These are phyloP conservation scores for Macrophomina pseudophaseolina DNA, from an alignment of 2,329 filamentous ascomycete genomes.

Conservation along the genomic window DNA sequence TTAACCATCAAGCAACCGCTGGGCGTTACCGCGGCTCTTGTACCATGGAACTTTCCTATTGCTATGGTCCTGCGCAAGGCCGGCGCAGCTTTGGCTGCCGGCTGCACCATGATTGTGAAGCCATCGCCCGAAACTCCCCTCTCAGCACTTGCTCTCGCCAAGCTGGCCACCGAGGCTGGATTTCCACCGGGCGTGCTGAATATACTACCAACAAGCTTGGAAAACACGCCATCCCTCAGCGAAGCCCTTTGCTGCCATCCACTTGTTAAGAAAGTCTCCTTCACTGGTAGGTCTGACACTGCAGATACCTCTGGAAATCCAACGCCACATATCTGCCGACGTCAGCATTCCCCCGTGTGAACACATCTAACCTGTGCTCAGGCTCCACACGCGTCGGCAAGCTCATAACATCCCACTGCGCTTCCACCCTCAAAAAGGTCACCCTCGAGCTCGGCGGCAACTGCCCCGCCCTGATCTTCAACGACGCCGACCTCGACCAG, in stretches of 20 bases:
- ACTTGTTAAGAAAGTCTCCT: conserved; percentile 66
- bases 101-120: conserved; percentile 70
- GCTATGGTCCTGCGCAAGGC: conserved; percentile 72
- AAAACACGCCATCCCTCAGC: conserved; percentile 60
- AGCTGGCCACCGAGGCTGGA: conserved; percentile 35
- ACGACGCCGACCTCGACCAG: conserved; percentile 66
- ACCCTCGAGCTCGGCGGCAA: conserved; percentile 70
- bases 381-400: conserved; percentile 64
- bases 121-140: conserved; percentile 30
- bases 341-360: neutral
- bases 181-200: conserved; percentile 65
- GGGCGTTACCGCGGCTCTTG: conserved; percentile 69
- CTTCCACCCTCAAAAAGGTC: conserved; percentile 66
- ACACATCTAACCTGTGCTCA: neutral
- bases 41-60: conserved; percentile 76
- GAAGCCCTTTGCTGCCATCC: conserved; percentile 63
- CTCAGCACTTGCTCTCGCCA: conserved; percentile 27
- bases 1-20: conserved; percentile 78
- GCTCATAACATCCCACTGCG: conserved; percentile 64
- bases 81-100: conserved; percentile 70
- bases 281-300: conserved; percentile 48
- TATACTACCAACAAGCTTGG: conserved; percentile 64
- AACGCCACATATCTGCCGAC: neutral
- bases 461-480: conserved; percentile 68
- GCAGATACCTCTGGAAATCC: neutral